Evolutionary conservation across 768 basidiomycete species (phyloP).

Genomic region (Hericium alpestre): DNA sequence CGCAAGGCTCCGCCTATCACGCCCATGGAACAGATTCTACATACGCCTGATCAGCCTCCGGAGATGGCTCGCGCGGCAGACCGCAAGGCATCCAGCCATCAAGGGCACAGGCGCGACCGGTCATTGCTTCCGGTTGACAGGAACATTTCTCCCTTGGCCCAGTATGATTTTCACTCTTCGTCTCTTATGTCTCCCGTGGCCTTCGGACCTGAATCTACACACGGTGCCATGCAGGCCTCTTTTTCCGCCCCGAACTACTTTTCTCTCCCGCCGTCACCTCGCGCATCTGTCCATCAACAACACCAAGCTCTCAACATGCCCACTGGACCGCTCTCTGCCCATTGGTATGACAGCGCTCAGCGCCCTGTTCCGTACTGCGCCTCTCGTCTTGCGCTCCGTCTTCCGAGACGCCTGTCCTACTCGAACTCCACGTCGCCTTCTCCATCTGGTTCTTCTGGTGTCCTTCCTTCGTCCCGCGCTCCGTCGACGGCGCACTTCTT

Average conservation of each 20-base stretch:
- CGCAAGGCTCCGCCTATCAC: constrained; percentile 10
- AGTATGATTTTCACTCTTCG: not conserved
- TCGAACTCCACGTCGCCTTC: constrained; percentile 1
- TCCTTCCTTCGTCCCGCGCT: not conserved
- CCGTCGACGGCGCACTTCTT: not conserved
- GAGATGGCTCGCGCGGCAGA: constrained; percentile 14
- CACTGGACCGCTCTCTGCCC: not conserved
- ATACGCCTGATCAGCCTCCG: constrained; percentile 18
- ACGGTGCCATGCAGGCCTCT: not conserved
- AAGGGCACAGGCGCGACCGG: constrained; percentile 1
- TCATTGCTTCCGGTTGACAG: not conserved
- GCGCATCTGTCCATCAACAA: not conserved
- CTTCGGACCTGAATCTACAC: not conserved
- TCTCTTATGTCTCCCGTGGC: not conserved
- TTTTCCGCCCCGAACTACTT: not conserved
- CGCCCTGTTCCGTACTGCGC: not conserved
- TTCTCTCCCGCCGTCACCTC: not conserved
- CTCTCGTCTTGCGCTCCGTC: not conserved
- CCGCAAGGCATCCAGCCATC: not conserved
- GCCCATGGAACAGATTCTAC: constrained; percentile 22
- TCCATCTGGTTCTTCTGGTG: not conserved
- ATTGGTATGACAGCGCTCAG: constrained; percentile 1
- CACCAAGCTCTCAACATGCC: not conserved
- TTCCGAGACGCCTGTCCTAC: constrained; percentile 12
- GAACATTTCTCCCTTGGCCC: constrained; percentile 2